Conservation (phyloP, 345 rosid genomes). For the Turnera subulata region DNA sequence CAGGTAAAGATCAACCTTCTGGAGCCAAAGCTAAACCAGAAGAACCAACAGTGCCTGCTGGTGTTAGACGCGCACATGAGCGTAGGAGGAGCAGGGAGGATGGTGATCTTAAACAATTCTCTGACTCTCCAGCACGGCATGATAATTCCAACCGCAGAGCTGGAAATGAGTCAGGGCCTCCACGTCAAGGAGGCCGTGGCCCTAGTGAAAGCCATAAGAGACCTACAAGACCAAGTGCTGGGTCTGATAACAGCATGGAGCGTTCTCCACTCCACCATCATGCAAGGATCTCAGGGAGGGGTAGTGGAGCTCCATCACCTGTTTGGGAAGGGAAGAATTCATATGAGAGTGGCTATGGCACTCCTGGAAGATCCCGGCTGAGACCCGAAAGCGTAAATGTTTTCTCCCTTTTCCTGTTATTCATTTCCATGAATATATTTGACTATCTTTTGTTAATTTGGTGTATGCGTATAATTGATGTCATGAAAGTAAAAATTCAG, state of each 20-base stretch:
- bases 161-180: constrained; percentile 29
- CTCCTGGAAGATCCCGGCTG: constrained; percentile 55
- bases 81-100: constrained; percentile 39
- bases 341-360: constrained; percentile 52
- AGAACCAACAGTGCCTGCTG: constrained; percentile 31
- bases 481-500: too few species aligned
- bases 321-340: constrained; percentile 55
- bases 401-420: constrained; percentile 3
- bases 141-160: constrained; percentile 35
- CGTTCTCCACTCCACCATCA: constrained; percentile 59
- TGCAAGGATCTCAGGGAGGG: constrained; percentile 38
- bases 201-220: constrained; percentile 39
- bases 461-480: too few species aligned
- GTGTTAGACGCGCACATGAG: constrained; percentile 38
- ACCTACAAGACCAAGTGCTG: constrained; percentile 36
- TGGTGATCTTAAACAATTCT: constrained; percentile 33
- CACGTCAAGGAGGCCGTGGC: constrained; percentile 49
- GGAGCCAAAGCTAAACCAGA: constrained; percentile 37
- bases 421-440: neutral
- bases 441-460: neutral
- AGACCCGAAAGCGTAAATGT: constrained; percentile 61
- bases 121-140: constrained; percentile 43
- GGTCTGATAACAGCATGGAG: constrained; percentile 61
- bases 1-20: constrained; percentile 44
- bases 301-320: constrained; percentile 39